Conservation (phyloP, 2,329 filamentous ascomycete species). For the Curvularia eragrostidis region DNA sequence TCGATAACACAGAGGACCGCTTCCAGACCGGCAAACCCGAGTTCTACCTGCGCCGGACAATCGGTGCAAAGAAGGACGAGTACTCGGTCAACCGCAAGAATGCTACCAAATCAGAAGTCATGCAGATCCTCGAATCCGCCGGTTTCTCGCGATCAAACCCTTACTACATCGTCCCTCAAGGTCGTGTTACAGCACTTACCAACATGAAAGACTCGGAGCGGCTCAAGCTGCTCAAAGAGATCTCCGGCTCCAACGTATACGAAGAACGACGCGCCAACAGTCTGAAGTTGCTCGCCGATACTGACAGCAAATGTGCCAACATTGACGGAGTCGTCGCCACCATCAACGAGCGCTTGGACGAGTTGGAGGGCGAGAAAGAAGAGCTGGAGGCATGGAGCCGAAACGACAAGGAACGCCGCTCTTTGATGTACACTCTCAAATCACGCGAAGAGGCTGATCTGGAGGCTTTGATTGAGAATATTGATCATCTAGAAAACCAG, state of each 20-base stretch:
- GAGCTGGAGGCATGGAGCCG: constrained; percentile 93
- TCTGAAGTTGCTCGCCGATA: constrained; percentile 95
- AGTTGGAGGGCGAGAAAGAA: constrained; percentile 96
- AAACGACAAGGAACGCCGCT: constrained; percentile 89
- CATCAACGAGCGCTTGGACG: constrained; percentile 85
- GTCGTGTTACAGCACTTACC: constrained; percentile 91
- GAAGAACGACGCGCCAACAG: constrained; percentile 90
- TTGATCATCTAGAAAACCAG: constrained; percentile 81
- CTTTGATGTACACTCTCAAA: constrained; percentile 93
- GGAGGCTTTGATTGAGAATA: constrained; percentile 75
- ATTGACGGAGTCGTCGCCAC: constrained; percentile 92
- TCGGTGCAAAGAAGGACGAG: constrained; percentile 97
- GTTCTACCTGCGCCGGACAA: constrained; percentile 88
- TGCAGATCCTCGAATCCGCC: constrained; percentile 93
- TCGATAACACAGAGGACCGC: constrained; percentile 95
- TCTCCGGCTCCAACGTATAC: constrained; percentile 97
- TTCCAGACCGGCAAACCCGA: constrained; percentile 94
- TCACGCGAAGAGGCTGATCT: constrained; percentile 86
- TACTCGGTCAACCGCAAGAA: constrained; percentile 98
- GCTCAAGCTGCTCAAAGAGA: constrained; percentile 89
- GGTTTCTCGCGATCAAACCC: constrained; percentile 97
- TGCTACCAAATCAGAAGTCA: constrained; percentile 90
- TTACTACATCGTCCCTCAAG: constrained; percentile 98
- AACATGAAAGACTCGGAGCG: constrained; percentile 98
- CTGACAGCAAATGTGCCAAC: constrained; percentile 90